Evolutionary conservation across 1,284 basidiomycete genomes (phyloP), one percentile per base, ranked within the genome.

Genomic region (Rhodotorula sp.): DNA sequence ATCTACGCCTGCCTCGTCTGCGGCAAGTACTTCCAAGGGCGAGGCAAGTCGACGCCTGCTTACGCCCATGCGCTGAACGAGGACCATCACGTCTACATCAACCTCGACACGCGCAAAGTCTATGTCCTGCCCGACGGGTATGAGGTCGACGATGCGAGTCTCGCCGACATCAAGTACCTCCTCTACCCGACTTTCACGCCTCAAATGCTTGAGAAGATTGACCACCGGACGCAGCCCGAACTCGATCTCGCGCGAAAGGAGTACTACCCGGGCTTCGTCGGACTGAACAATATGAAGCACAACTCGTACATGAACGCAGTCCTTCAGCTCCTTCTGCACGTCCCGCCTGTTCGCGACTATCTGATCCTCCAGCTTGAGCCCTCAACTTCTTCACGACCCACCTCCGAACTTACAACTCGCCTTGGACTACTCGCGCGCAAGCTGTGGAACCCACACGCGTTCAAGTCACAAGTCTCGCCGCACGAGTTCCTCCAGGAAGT

Each of bases 401-500:
- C 52, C 6, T 34, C 61, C 22, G 52, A 54, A 30, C 52, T 62
- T 28, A 52, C 54, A 7, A 52, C 40, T 15, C 92, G 31, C 59
- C 91, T 96, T 76, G 89, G 91, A 16, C 62, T 40, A 85, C 87
- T 50, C 84, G 98, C 53, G 87, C 92, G 46, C 89, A 94, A 97
- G 79, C 80, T 98, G 34, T 99, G 96, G 96, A 99, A 98, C 80
- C 91, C 92, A 9, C 84, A 88, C 59, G 81, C 95, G 65, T 97
- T 99, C 87, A 99, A 99, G 81, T 89, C 91, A 66, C 96, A 99
- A 84, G 94, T 98, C 72, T 92, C 90, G 74, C 96, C 96, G 15
- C 96, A 99, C 81, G 96, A 99, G 80, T 94, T 99, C 79, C 81
- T 97, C 71, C 96, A 99, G 81, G 95, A 99, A 82, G 94, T 99